Conservation (phyloP, 2,329 filamentous ascomycete species). For the Fusarium mexicanum region DNA sequence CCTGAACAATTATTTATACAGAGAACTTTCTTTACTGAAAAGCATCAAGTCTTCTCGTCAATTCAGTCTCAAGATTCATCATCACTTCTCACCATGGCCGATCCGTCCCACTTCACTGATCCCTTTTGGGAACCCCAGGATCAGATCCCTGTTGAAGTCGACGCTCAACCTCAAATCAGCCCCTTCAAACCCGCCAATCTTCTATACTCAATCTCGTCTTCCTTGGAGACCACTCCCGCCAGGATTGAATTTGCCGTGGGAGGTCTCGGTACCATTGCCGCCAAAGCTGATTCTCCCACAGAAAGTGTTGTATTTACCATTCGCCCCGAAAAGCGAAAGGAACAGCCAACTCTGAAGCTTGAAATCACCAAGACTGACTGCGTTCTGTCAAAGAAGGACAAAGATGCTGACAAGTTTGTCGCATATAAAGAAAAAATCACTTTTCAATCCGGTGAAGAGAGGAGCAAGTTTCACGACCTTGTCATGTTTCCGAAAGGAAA, state of each 20-base stretch:
- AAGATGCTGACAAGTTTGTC: background rate
- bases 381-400: background rate
- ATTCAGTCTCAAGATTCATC: background rate
- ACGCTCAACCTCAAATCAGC: background rate
- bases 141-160: background rate
- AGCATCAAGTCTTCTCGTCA: accelerated
- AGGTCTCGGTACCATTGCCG: background rate
- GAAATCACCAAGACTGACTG: background rate
- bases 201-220: background rate
- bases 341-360: background rate
- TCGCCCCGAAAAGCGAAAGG: background rate
- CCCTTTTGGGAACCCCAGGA: background rate
- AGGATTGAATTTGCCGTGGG: background rate
- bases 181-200: background rate
- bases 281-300: background rate
- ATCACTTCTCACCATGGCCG: background rate
- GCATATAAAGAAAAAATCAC: background rate
- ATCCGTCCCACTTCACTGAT: background rate
- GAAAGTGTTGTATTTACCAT: background rate
- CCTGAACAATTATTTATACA: background rate
- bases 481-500: background rate
- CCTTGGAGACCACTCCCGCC: accelerated
- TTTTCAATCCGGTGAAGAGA: background rate
- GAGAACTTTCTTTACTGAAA: accelerated
- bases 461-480: background rate